Evolutionary conservation across 345 rosid species (phyloP), one percentile per base, ranked within the genome.

Genomic region (Citrus glauca): DNA sequence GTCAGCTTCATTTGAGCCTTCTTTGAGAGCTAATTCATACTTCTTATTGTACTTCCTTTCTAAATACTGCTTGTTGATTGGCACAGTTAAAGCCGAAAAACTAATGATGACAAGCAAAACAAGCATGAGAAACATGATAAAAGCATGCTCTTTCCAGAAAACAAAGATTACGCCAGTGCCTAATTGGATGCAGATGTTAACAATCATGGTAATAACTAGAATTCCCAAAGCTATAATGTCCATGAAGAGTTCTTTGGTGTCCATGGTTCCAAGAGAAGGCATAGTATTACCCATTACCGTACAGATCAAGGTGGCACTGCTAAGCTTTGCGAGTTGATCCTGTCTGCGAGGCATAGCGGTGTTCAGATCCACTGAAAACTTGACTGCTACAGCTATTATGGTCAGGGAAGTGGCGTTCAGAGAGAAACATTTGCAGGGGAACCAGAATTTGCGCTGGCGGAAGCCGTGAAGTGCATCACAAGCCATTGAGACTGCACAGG

Each of bases 311-410:
- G 82, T 92, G 16, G 86, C 83, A 82, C 96, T 92, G 82, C 97
- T 93, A 57, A 95, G 95, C 81, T 95, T 95, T 3, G 94, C 74
- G 35, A 95, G 92, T 92, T 95, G 99, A 70, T 93, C 99, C 16
- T 87, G 85, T 2, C 86, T 87, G 55, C 89, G 85, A 14, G 99
- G 98, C 99, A 95, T 95, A 11, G 93, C 84, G 11, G 98, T 93
- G 84, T 95, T 93, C 42, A 95, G 92, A 86, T 95, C 98, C 57
- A 95, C 92, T 0, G 99, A 92, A 61, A 93, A 84, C 80, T 95
- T 92, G 86, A 86, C 78, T 11, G 93, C 99, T 10, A 92, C 93
- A 1, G 85, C 81, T 20, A 93, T 85, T 24, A 95, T 35, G 69
- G 96, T 90, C 64, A 95, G 85, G n/a, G 98, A 86, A 75, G 90